Base-by-base conservation (phyloP, 2,329 filamentous ascomycete genomes). In the Fulvia fulva region DNA sequence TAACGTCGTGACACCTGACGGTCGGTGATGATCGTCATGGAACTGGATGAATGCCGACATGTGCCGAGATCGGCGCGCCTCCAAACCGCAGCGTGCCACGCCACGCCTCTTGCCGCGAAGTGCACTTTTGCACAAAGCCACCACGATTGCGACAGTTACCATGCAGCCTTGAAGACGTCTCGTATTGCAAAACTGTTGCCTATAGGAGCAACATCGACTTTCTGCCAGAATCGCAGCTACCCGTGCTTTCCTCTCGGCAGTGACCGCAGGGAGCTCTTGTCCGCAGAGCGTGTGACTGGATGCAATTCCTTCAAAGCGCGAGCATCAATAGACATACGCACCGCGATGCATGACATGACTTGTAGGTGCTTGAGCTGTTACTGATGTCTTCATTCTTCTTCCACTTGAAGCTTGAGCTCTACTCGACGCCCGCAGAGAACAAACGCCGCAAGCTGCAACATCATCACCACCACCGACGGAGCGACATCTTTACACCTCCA, bases 331-430 rank as follows among this genome's bases (percentile, higher is more conserved):
- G 19, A 52, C 22, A n/a, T n/a, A 7, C 8, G 23, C 49, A 57
- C 23, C n/a, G 53, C 47, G 26, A 50, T 50, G 47, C 47, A 50
- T 50, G 47, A 25, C 34, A 41, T 30, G 16, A 41, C 26, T 53
- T 54, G 59, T 64, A 62, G 61, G 58, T 61, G 43, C 12, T 30
- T 32, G 28, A 32, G 28, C 28, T 23, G 45, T 49, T 46, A 52
- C 54, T 81, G 81, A 71, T 80, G 82, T 58, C 86, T 84, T 79
- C 81, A 52, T 86, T 85, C 71, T 86, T 86, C 71, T 87, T 84
- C 68, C 83, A 87, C 67, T 71, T 87, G 58, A 77, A 77, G 63
- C 77, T 87, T 65, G 84, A 87, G 78, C 73, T 87, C 19, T 79
- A 83, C 66, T 70, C 77, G 62, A 74, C 70, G 16, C 68, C 70